Evolutionary conservation across 805 yeast genomes (phyloP).

Genomic region (Lipomyces mesembrius): DNA sequence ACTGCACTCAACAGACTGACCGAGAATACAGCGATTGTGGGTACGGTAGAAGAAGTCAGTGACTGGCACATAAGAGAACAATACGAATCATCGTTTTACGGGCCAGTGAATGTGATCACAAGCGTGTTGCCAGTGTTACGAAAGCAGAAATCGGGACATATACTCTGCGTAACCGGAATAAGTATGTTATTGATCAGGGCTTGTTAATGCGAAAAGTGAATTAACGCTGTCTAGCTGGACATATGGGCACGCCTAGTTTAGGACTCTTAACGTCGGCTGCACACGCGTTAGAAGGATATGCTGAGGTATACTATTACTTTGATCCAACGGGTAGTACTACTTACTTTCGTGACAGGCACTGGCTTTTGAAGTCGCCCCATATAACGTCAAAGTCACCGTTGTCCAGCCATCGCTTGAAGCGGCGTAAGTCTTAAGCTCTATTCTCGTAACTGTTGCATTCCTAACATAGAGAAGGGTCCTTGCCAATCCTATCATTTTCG

Average conservation of each 20-base stretch:
- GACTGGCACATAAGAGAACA: slow-evolving; percentile 40
- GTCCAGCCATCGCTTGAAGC: slow-evolving; percentile 43
- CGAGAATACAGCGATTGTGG: slow-evolving; percentile 28
- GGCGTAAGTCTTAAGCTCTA: slow-evolving; percentile 18
- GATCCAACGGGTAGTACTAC: background rate
- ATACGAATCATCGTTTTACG: slow-evolving; percentile 35
- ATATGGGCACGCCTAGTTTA: slow-evolving; percentile 42
- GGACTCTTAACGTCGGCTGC: slow-evolving; percentile 42
- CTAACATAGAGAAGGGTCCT: slow-evolving; percentile 16
- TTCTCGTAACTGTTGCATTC: background rate
- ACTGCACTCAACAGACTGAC: background rate
- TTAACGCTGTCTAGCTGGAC: slow-evolving; percentile 33
- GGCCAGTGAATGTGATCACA: slow-evolving; percentile 40
- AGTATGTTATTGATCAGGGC: slow-evolving; percentile 15
- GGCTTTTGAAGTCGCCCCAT: slow-evolving; percentile 42
- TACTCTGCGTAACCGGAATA: slow-evolving; percentile 41
- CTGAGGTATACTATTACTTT: slow-evolving; percentile 31
- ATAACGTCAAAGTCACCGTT: slow-evolving; percentile 42
- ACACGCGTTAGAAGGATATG: slow-evolving; percentile 46
- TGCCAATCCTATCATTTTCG: slow-evolving; percentile 32
- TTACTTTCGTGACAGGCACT: slow-evolving; percentile 32
- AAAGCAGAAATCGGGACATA: slow-evolving; percentile 41
- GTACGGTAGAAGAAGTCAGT: slow-evolving; percentile 37
- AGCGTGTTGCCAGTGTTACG: slow-evolving; percentile 42
- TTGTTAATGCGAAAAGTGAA: background rate